Conservation (phyloP, 192 early-diverging fungal species). For the Mortierella antarctica region DNA sequence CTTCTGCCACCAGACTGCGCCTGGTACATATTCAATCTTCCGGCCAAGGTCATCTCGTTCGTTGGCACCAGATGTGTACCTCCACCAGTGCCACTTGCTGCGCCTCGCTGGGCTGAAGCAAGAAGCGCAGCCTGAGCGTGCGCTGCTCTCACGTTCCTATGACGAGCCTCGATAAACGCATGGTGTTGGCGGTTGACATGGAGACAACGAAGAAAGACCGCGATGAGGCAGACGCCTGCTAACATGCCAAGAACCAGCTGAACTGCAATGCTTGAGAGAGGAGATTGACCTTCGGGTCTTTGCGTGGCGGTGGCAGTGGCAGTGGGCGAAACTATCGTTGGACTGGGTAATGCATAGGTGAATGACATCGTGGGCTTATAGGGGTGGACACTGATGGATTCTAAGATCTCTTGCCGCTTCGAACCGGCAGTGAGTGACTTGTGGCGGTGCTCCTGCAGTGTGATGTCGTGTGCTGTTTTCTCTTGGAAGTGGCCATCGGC, state of each 20-base stretch:
- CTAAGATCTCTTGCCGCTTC: neutral
- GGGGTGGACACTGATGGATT: neutral
- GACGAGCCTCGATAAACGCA: neutral
- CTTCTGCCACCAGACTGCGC: neutral
- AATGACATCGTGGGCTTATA: neutral
- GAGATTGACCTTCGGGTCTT: conserved; percentile 3
- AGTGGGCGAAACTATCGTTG: neutral
- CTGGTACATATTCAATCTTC: conserved; percentile 23
- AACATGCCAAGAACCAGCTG: conserved; percentile 26
- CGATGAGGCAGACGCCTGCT: conserved; percentile 6
- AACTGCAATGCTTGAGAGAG: conserved; percentile 18
- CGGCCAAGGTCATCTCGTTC: conserved; percentile 31
- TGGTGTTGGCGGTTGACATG: conserved; percentile 14
- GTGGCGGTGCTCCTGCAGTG: neutral
- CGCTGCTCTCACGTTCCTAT: conserved; percentile 1
- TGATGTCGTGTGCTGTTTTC: neutral
- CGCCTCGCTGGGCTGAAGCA: neutral
- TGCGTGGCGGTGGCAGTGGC: conserved; percentile 4
- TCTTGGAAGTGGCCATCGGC: neutral
- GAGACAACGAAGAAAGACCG: conserved; percentile 13
- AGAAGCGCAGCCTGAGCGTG: neutral
- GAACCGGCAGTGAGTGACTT: neutral
- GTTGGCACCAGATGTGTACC: conserved; percentile 16
- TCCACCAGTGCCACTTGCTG: neutral
- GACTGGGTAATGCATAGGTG: neutral